A percentile compares a stretch with the other conserved stretches of the same genome.
phyloP scores from a whole-genome alignment of 2,329 filamentous ascomycete genomes.

The Trichoderma sp. region DNA sequence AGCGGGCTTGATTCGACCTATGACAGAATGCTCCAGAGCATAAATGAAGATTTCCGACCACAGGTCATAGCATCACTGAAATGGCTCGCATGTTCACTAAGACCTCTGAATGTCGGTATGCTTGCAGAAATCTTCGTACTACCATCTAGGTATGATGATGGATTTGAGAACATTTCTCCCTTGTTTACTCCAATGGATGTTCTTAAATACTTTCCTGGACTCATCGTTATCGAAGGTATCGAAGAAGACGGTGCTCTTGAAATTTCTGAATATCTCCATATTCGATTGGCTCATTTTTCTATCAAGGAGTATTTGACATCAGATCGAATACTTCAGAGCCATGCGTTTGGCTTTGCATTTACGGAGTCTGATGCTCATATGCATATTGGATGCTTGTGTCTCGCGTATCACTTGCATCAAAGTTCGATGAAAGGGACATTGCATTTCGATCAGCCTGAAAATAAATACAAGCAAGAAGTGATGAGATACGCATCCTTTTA shows the following conservation, averaged over 20 bases:
- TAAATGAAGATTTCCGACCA: background rate
- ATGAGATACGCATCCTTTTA: background rate
- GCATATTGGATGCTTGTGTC: background rate
- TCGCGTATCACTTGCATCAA: background rate
- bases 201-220: constrained; percentile 8
- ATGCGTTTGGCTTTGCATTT: background rate
- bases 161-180: background rate
- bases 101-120: background rate
- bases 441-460: too few relatives aligned
- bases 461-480: too few relatives aligned
- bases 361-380: background rate
- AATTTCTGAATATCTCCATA: background rate
- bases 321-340: background rate
- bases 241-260: background rate
- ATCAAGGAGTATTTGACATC: constrained; percentile 26
- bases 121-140: constrained; percentile 18
- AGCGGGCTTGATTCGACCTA: constrained; percentile 26
- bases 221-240: background rate
- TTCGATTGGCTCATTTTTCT: constrained; percentile 24
- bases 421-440: background rate
- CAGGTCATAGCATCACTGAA: constrained; percentile 2
- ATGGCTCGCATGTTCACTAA: constrained; percentile 20
- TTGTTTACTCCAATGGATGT: constrained; percentile 3
- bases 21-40: constrained; percentile 20
- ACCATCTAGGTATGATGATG: background rate